A percentile compares a stretch with the other conserved stretches of the same genome.
These are phyloP conservation scores for Staphylotrichum tortipilum DNA, from an alignment of 495 filamentous ascomycete genomes.

Conservation along the genomic window DNA sequence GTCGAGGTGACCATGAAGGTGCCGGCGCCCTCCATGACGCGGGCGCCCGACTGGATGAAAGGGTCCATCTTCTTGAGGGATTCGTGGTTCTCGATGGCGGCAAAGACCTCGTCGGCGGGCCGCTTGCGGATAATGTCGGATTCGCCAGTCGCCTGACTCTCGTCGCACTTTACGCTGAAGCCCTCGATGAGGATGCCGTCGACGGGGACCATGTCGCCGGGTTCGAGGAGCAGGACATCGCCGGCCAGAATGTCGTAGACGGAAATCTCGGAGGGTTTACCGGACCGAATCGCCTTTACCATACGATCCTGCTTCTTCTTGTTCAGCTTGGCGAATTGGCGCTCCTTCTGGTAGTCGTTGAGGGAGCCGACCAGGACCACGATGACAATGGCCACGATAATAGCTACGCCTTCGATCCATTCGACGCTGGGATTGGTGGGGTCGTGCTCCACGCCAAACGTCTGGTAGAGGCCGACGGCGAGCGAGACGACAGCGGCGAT, in stretches of 20 bases:
- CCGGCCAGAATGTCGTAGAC: conserved; percentile 65
- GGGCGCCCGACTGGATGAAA: conserved; percentile 86
- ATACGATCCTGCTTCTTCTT: conserved; percentile 71
- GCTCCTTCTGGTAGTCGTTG: conserved; percentile 74
- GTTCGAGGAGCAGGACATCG: conserved; percentile 64
- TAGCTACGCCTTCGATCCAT: conserved; percentile 76
- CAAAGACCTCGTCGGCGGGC: conserved; percentile 66
- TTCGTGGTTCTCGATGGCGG: conserved; percentile 67
- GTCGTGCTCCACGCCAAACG: conserved; percentile 37
- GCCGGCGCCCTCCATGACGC: conserved; percentile 85
- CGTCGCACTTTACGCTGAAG: conserved; percentile 70
- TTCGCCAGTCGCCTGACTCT: conserved; percentile 78
- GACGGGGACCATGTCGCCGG: conserved; percentile 67
- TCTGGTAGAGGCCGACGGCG: conserved; percentile 64
- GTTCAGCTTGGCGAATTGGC: conserved; percentile 72
- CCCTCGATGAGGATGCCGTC: conserved; percentile 66
- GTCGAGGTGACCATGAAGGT: conserved; percentile 80
- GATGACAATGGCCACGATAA: conserved; percentile 66
- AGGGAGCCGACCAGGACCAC: conserved; percentile 66
- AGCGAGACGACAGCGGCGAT: conserved; percentile 65
- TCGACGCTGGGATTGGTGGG: conserved; percentile 46
- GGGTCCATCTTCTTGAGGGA: conserved; percentile 79
- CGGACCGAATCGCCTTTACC: conserved; percentile 69
- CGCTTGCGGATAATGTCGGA: conserved; percentile 72
- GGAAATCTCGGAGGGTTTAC: conserved; percentile 61